Conservation (phyloP, 2,329 filamentous ascomycete genomes). For the Paramyrothecium roridum region DNA sequence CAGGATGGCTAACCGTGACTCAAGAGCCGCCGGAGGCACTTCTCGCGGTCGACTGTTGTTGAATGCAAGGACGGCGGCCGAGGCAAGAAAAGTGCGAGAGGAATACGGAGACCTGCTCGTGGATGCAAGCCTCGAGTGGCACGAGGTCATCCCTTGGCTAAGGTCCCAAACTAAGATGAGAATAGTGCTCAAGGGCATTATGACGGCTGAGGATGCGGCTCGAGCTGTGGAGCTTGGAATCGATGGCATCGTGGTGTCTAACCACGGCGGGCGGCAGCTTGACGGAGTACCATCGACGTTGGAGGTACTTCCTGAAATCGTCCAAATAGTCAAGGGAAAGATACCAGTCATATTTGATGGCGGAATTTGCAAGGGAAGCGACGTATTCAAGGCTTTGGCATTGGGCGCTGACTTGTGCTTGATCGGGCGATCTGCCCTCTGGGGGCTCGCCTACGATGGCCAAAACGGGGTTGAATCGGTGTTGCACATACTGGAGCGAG, state of each 20-base stretch:
- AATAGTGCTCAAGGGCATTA: constrained; percentile 24
- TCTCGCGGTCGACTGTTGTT: constrained; percentile 10
- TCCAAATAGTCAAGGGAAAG: constrained; percentile 13
- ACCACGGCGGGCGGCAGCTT: constrained; percentile 31
- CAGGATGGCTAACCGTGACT: constrained; percentile 17
- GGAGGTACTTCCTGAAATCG: constrained; percentile 24
- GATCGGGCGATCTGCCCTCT: constrained; percentile 9
- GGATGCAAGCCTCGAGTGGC: constrained; percentile 16
- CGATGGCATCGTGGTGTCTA: constrained; percentile 27
- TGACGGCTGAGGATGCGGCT: constrained; percentile 25
- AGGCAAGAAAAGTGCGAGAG: constrained; percentile 11
- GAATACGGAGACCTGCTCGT: constrained; percentile 9
- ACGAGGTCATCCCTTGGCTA: constrained; percentile 15
- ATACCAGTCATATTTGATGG: constrained; percentile 26
- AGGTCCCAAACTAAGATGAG: constrained; percentile 17
- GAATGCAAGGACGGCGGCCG: constrained; percentile 12
- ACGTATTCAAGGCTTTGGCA: constrained; percentile 31
- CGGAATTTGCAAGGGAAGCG: constrained; percentile 29
- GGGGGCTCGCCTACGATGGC: constrained; percentile 11
- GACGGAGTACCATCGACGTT: constrained; percentile 25
- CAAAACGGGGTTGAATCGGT: constrained; percentile 7
- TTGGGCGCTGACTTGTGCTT: constrained; percentile 22
- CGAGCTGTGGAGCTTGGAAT: constrained; percentile 23
- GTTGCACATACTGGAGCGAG: constrained; percentile 9
- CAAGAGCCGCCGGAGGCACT: constrained; percentile 1